Base-by-base conservation (phyloP, 2,329 filamentous ascomycete genomes). In the Ophiosphaerella narmari region DNA sequence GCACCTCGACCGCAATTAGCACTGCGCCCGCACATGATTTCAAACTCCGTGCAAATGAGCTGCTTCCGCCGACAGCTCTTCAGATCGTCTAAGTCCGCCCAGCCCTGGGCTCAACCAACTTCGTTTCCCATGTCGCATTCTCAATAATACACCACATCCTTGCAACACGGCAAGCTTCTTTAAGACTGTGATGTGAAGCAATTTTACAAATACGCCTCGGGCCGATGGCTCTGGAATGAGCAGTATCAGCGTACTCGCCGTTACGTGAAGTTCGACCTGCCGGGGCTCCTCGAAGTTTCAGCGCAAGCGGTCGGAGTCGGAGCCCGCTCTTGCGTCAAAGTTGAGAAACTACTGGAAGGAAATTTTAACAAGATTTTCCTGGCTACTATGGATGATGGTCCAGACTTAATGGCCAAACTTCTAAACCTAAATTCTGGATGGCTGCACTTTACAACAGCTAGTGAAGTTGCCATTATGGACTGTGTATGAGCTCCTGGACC, bases 101-200 rank as follows among this genome's bases (percentile, higher is more conserved):
- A 26, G 41, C 46, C 33, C 18, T 21, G 18, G 42, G 40, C 46
- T 50, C 43, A 31, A 48, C 37, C 41, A 50, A 48, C 26, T 45
- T 46, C 37, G 48, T 46, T 35, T 49, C 42, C 45, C 47, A 46
- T 23, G 41, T 36, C 49, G 36, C 43, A 50, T 39, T 46, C 37
- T 35, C 47, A 47, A 33, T 44, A 47, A 42, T 52, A 51, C 39
- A 50, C 47, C 34, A 48, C 23, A 43, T 51, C 42, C 37, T 58
- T 49, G 33, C 47, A 49, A 43, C 35, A 55, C 39, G 40, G 37
- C 41, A 41, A 47, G 18, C 46, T 51, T 40, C 33, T 42, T 52
- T 35, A 29, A 47, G 39, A 89, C 47, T 89, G 89, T 26, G 74
- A 80, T 48, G 46, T 50, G 24, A 43, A 53, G 46, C 50, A 51